These are phyloP conservation scores for Meyerozyma elateridarum DNA, from an alignment of 1,139 yeast species.

Conservation along the genomic window DNA sequence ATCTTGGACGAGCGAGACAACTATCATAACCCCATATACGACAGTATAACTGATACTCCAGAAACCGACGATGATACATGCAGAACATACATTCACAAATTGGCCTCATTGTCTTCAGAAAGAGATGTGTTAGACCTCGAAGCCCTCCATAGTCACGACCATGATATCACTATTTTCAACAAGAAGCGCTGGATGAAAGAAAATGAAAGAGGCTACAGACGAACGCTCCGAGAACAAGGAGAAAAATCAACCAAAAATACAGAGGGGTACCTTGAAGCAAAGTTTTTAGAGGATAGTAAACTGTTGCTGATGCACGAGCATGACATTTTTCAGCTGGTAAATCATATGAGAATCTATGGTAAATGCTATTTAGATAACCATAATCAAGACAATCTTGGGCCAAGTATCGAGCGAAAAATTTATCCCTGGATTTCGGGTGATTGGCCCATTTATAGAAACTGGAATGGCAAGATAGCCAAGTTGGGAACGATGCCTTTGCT, in stretches of 20 bases:
- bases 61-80: slow-evolving; percentile 13
- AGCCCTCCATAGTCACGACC: slow-evolving; percentile 12
- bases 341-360: slow-evolving; percentile 29
- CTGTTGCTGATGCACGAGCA: slow-evolving; percentile 20
- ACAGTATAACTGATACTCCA: not conserved
- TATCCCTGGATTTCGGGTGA: slow-evolving; percentile 16
- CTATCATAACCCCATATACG: not conserved
- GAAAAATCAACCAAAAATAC: slow-evolving; percentile 12
- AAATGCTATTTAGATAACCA: slow-evolving; percentile 19
- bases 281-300: slow-evolving; percentile 10
- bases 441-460: slow-evolving; percentile 15
- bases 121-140: slow-evolving; percentile 17
- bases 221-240: slow-evolving; percentile 9
- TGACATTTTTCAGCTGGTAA: slow-evolving; percentile 18
- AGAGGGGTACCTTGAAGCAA: slow-evolving; percentile 10
- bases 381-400: slow-evolving; percentile 1
- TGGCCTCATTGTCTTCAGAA: slow-evolving; percentile 9
- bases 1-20: not conserved
- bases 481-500: slow-evolving; percentile 12
- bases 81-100: slow-evolving; percentile 14
- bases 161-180: slow-evolving; percentile 22
- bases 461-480: slow-evolving; percentile 13
- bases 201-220: slow-evolving; percentile 11
- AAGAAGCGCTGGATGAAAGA: slow-evolving; percentile 22
- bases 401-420: slow-evolving; percentile 8